Percentiles rank a stretch among this genome's conserved stretches.
These are phyloP conservation scores for Posidonia australis DNA, from an alignment of 106 monocot species.

Conservation along the genomic window DNA sequence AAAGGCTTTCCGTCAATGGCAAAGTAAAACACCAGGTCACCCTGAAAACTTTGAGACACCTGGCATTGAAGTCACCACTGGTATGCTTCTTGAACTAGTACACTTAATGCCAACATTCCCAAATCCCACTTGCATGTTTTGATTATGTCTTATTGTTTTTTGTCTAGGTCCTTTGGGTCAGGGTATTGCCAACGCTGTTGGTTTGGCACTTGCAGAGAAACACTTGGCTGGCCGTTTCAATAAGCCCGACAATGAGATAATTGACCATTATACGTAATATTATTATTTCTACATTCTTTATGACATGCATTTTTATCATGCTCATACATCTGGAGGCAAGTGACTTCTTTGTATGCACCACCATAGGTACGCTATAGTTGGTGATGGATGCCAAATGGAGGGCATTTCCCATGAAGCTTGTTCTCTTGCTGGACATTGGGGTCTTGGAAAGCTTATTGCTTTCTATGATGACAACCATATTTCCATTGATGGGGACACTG, in stretches of 20 bases:
- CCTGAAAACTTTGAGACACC: conserved; percentile 96
- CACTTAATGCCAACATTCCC: too few species aligned
- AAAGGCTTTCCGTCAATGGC: conserved; percentile 83
- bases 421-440: conserved; percentile 93
- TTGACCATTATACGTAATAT: conserved; percentile 74
- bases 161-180: conserved; percentile 71
- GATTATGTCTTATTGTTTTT: too few species aligned
- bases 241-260: conserved; percentile 58
- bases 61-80: conserved; percentile 92
- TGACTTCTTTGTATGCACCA: too few species aligned
- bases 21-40: conserved; percentile 88
- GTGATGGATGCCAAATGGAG: conserved; percentile 85
- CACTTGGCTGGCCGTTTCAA: conserved; percentile 77
- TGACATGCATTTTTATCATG: too few species aligned
- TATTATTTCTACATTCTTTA: background rate
- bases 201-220: conserved; percentile 76
- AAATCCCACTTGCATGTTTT: too few species aligned
- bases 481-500: conserved; percentile 97
- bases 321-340: too few species aligned
- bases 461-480: conserved; percentile 99
- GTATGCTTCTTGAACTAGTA: conserved; percentile 30
- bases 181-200: conserved; percentile 84
- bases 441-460: conserved; percentile 84
- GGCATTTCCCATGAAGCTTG: conserved; percentile 77
- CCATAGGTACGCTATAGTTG: conserved; percentile 61